phyloP scores from a whole-genome alignment of 2,329 filamentous ascomycete genomes.

The Mycosphaerella sp. region DNA sequence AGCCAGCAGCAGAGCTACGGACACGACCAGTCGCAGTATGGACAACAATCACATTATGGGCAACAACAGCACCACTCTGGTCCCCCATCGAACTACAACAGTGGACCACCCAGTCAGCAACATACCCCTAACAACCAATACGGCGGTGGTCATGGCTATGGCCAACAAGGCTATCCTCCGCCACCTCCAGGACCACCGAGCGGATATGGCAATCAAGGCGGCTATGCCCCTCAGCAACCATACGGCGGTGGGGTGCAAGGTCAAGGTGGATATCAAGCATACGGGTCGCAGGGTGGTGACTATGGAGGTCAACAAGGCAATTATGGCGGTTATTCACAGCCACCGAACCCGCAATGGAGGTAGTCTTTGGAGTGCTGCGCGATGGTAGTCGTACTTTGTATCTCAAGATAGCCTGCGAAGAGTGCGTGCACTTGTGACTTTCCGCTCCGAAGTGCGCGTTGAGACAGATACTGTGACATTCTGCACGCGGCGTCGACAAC shows the following conservation, averaged over 20 bases:
- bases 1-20: constrained; percentile 21
- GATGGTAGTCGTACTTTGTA: neutral
- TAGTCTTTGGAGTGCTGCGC: constrained; percentile 1
- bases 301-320: constrained; percentile 21
- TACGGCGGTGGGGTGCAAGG: constrained; percentile 17
- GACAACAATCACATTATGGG: constrained; percentile 21
- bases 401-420: no score
- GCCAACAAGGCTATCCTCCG: constrained; percentile 7
- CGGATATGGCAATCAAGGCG: constrained; percentile 12
- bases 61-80: constrained; percentile 12
- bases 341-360: constrained; percentile 29
- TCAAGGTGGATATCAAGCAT: constrained; percentile 21
- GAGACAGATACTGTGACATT: no score
- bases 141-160: constrained; percentile 14
- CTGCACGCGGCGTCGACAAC: no score
- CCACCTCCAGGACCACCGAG: constrained; percentile 10
- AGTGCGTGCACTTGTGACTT: no score
- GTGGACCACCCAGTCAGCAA: constrained; percentile 15
- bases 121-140: constrained; percentile 17
- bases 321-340: constrained; percentile 13
- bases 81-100: constrained; percentile 14
- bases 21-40: constrained; percentile 23
- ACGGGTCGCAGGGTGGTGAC: constrained; percentile 18
- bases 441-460: no score
- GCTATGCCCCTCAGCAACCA: constrained; percentile 14